Evolutionary conservation across 2,329 filamentous ascomycete species (phyloP).

Genomic region (Aspergillus tubingensis): DNA sequence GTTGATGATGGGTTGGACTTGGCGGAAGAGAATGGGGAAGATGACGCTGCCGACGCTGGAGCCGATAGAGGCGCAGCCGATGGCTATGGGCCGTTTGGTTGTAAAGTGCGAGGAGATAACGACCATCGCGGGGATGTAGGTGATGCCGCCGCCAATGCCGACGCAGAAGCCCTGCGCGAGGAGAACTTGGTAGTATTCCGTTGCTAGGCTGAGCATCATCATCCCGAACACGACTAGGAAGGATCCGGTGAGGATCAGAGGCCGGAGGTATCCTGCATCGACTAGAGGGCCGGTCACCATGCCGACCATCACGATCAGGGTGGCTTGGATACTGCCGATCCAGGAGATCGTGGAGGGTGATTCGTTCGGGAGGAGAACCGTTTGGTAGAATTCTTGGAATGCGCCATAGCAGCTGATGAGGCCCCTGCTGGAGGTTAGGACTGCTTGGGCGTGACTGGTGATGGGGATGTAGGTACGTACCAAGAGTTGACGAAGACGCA

Average conservation of each 20-base stretch:
- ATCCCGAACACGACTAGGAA: constrained; percentile 40
- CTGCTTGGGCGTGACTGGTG: not conserved
- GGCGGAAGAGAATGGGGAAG: constrained; percentile 57
- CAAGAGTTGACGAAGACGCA: constrained; percentile 39
- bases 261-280: constrained; percentile 48
- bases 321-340: constrained; percentile 51
- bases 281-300: constrained; percentile 51
- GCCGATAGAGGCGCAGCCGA: constrained; percentile 59
- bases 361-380: constrained; percentile 34
- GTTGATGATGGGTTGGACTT: constrained; percentile 58
- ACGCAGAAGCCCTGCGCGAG: constrained; percentile 47
- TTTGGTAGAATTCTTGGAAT: constrained; percentile 53
- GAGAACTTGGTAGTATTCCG: constrained; percentile 40
- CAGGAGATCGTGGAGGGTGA: constrained; percentile 49
- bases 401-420: constrained; percentile 51
- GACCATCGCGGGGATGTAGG: constrained; percentile 35
- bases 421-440: constrained; percentile 29
- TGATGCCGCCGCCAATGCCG: constrained; percentile 34
- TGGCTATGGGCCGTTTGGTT: constrained; percentile 55
- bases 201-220: constrained; percentile 41
- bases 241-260: constrained; percentile 44
- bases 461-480: constrained; percentile 25
- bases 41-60: constrained; percentile 61
- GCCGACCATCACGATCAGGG: constrained; percentile 50
- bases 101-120: constrained; percentile 38